Conservation (phyloP, 257 asterid genomes). For the Fraxinus anomala region DNA sequence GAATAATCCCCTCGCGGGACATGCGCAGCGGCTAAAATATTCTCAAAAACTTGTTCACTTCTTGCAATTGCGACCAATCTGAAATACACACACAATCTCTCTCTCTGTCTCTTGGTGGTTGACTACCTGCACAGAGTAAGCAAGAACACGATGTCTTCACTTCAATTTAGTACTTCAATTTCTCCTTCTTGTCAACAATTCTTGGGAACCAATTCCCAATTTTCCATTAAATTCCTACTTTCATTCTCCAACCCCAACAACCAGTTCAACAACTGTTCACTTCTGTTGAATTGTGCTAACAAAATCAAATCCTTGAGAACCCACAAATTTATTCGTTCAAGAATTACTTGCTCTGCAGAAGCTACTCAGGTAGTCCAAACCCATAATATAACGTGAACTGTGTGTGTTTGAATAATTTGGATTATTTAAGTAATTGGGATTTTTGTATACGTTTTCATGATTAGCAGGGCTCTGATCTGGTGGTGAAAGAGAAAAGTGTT, state of each 20-base stretch:
- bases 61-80: conserved; percentile 4
- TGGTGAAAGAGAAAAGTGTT: conserved; percentile 75
- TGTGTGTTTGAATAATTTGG: neutral
- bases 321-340: conserved; percentile 31
- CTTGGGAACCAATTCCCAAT: conserved; percentile 27
- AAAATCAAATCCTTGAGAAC: conserved; percentile 35
- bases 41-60: neutral
- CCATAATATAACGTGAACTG: conserved; percentile 5
- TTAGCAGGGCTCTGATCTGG: conserved; percentile 53
- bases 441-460: conserved; percentile 11
- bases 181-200: conserved; percentile 35
- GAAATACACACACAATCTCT: neutral
- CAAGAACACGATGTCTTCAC: conserved; percentile 45
- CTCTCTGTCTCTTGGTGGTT: neutral
- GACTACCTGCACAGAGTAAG: neutral
- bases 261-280: conserved; percentile 33
- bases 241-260: conserved; percentile 25
- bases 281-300: conserved; percentile 8
- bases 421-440: conserved; percentile 5
- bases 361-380: conserved; percentile 37
- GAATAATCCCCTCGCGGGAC: conserved; percentile 27
- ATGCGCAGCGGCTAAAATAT: conserved; percentile 14
- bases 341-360: conserved; percentile 54
- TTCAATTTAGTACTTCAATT: conserved; percentile 42
- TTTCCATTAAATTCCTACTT: conserved; percentile 30